Percentiles rank a stretch among this genome's conserved stretches.
Evolutionary conservation across 2,329 filamentous ascomycete genomes (phyloP).

Genomic region (Stachybotrys chlorohalonatus): DNA sequence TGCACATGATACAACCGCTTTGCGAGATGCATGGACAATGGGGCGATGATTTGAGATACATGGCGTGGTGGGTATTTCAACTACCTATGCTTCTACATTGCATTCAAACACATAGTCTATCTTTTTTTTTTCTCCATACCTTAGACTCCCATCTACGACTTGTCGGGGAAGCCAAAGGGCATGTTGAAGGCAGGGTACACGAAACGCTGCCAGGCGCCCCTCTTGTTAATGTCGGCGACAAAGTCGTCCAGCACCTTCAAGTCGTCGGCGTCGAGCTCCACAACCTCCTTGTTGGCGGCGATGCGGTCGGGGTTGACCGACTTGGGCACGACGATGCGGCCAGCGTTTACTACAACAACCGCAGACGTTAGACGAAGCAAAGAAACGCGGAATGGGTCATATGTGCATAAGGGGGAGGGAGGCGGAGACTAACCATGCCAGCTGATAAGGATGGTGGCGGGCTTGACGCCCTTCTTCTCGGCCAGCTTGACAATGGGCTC

Average conservation of each 20-base stretch:
- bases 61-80: not conserved
- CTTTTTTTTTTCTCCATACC: not conserved
- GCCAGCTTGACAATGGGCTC: slow-evolving; percentile 55
- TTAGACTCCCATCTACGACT: slow-evolving; percentile 21
- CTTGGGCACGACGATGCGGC: slow-evolving; percentile 64
- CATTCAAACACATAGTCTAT: not conserved
- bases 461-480: slow-evolving; percentile 50
- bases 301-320: slow-evolving; percentile 61
- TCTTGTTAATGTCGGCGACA: slow-evolving; percentile 37
- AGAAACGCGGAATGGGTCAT: not conserved
- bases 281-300: slow-evolving; percentile 58
- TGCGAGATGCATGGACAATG: too few relatives aligned
- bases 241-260: slow-evolving; percentile 48
- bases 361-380: not conserved
- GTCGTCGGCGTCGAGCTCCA: slow-evolving; percentile 57
- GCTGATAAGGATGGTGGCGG: slow-evolving; percentile 58
- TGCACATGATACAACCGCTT: too few relatives aligned
- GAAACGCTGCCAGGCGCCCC: slow-evolving; percentile 48
- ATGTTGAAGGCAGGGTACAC: slow-evolving; percentile 62
- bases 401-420: not conserved
- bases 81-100: not conserved
- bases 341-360: slow-evolving; percentile 47
- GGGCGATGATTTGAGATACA: not conserved
- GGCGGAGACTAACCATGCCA: slow-evolving; percentile 52
- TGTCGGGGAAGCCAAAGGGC: slow-evolving; percentile 66